phyloP scores from a whole-genome alignment of 148 eudicot genomes.

The Rhododendron williamsianum region DNA sequence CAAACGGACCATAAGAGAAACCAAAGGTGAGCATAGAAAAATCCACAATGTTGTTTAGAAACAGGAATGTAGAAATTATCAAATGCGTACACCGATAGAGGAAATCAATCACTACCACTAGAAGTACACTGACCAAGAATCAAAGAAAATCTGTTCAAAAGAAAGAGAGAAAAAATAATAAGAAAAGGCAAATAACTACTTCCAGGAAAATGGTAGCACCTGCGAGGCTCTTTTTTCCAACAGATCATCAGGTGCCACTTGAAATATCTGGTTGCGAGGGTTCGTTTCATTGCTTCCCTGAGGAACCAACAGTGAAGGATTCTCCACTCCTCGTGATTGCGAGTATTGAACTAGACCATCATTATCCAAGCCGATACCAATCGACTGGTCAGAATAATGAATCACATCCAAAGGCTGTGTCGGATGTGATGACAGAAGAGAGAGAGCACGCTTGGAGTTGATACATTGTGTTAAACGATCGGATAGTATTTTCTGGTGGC shows the following conservation, averaged over 20 bases:
- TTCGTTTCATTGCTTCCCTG: slow-evolving; percentile 1
- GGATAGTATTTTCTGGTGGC: slow-evolving; percentile 13
- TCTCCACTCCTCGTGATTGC: neutral
- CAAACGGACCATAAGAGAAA: neutral
- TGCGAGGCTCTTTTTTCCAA: slow-evolving; percentile 28
- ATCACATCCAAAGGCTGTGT: slow-evolving; percentile 11
- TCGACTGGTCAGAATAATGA: neutral
- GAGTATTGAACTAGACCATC: slow-evolving; percentile 17
- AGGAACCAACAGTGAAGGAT: neutral
- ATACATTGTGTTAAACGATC: slow-evolving; percentile 13
- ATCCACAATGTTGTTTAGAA: neutral
- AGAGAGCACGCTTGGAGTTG: slow-evolving; percentile 42
- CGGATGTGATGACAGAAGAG: slow-evolving; percentile 55
- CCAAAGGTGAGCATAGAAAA: neutral
- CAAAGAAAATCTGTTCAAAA: neutral
- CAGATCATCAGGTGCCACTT: slow-evolving; percentile 24
- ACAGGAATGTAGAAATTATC: neutral
- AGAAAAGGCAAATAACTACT: slow-evolving; percentile 9
- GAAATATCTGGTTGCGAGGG: slow-evolving; percentile 18
- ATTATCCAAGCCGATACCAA: slow-evolving; percentile 10
- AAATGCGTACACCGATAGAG: neutral
- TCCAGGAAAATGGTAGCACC: slow-evolving; percentile 40
- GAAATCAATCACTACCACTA: neutral
- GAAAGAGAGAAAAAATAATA: neutral
- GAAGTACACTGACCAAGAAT: neutral